Conservation (phyloP, 345 rosid species). For the Psidium friedrichsthalianum region DNA sequence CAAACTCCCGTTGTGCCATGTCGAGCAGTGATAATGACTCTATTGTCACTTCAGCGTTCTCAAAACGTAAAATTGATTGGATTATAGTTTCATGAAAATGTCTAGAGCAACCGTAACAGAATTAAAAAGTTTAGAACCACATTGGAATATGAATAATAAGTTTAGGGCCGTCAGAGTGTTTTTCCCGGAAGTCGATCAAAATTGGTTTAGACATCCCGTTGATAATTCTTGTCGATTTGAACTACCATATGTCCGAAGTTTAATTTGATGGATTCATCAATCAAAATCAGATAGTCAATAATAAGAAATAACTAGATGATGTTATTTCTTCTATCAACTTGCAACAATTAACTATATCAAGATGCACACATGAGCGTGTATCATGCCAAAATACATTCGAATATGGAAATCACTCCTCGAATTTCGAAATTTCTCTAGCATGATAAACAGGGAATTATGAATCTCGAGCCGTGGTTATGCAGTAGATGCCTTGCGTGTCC, state of each 20-base stretch:
- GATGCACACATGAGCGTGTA: neutral
- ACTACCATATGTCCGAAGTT: rapidly evolving
- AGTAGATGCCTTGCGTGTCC: neutral
- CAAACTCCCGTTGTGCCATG: neutral
- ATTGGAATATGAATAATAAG: neutral
- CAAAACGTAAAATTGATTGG: neutral
- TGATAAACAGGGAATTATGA: neutral
- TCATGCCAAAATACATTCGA: neutral
- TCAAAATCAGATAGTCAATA: neutral
- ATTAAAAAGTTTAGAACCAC: rapidly evolving
- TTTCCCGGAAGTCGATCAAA: neutral
- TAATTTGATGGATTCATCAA: neutral
- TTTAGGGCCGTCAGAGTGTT: rapidly evolving
- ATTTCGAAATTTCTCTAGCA: no score
- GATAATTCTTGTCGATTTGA: neutral
- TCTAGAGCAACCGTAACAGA: neutral
- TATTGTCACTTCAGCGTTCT: neutral
- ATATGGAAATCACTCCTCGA: neutral
- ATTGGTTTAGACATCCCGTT: neutral
- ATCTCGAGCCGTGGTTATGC: neutral
- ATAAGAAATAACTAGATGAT: neutral
- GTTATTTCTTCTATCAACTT: neutral
- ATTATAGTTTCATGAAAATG: rapidly evolving
- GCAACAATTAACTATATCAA: neutral
- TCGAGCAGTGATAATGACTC: rapidly evolving